Evolutionary conservation across 192 early-diverging fungal species (phyloP), one percentile per base, ranked within the genome.

Genomic region (Entrophospora sp.): DNA sequence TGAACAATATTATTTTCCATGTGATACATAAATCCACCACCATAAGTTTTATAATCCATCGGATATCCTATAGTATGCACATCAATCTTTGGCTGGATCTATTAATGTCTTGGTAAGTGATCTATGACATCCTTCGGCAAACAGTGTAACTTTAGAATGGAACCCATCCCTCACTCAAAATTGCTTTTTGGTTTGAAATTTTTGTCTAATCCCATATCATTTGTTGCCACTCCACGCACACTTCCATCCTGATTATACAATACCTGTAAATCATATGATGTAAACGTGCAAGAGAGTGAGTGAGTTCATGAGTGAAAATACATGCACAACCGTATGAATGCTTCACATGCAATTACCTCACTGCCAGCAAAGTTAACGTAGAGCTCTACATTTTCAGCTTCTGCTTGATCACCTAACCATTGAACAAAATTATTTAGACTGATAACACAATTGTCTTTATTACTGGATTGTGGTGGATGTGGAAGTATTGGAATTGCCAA

Each of bases 61-160:
- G 96, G 96, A 79, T 89, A 99, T 20, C 96, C 96, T 60, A 95
- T 69, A 16, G 92, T 84, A 69, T 99, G 96, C 24, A 86, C 59
- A 24, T 93, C 85, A 16, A 69, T 91, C 91, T 61, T 96, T 94
- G 30, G 77, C 83, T 1, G 89, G 87, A 49, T 85, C 84, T 18
- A 99, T 74, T 75, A 97, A 73, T 55, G 89, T 81, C 79, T 99
- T 99, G 45, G 94, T 89, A 32, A 99, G 81, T 40, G 89, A 91
- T 13, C 96, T 95, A 69, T 99, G 96, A 75, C 96, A 99, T 25
- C 96, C 96, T 73, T 99, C 96, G 28, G 92, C 96, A 79, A 99
- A 94, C 32, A 97, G 72, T 22, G 95, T 97, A 25, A 96, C 84
- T 72, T 92, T 93, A 49, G 92, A 94, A 36, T 87, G 90, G 59